Base-by-base conservation (phyloP, 2,329 filamentous ascomycete genomes). In the Aspergillus neoniger region DNA sequence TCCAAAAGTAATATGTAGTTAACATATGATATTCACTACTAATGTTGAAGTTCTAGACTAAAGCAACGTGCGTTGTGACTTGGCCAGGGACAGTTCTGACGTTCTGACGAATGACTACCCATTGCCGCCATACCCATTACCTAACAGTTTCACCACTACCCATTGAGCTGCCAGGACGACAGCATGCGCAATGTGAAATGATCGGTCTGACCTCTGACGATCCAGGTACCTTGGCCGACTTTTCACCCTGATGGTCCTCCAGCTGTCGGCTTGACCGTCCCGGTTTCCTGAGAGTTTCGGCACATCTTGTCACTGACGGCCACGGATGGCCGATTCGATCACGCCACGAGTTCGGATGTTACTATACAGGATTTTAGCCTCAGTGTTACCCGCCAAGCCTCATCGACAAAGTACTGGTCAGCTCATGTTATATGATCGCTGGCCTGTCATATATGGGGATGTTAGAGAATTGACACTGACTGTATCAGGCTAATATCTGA, bases 71-170 rank as follows among this genome's bases (percentile, higher is more conserved):
- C 55, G 36, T 28, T 54, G 59, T 57, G 15, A 50, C 23, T 28
- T 41, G 53, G 51, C 58, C 50, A 47, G 55, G 50, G 23, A 43
- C 57, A 57, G 49, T 44, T 58, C 51, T 36, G 32, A 28, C 61
- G 57, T 52, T 44, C 50, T 58, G 56, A 49, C 71, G 68, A 74
- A 73, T 74, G 62, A 66, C 57, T 53, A 62, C 58, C 54, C 52
- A 41, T 21, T 56, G 58, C 56, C 60, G 39, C 41, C 56, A 58
- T 67, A 66, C 65, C 62, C 64, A 73, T 74, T 74, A 74, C 72
- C 67, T 74, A 74, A 74, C 65, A 71, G 66, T 65, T 71, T 72
- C 55, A 53, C 58, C 38, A 28, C 47, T 57, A 44, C 47, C 39
- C 38, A 50, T 50, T 49, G 48, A 48, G 54, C 38, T 52, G 52